Base-by-base conservation (phyloP, 169 alveolate species). In the Eimeria maxima region DNA sequence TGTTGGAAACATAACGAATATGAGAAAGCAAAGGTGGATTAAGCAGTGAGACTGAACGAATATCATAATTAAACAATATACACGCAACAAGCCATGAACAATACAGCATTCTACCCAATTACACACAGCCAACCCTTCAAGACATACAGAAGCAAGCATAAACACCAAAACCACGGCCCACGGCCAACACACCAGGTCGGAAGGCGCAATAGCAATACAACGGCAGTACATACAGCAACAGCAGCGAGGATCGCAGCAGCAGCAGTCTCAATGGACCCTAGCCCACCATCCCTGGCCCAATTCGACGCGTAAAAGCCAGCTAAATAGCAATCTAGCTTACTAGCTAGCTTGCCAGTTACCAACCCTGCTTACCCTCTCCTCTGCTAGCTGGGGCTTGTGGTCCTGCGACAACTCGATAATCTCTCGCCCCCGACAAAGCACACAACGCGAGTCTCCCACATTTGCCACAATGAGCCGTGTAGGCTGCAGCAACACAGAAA, bases 391-490 rank as follows among this genome's bases (percentile, higher is more conserved):
- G 7, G 99, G 99, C 90, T 99, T 99, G 98, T 99, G 99, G 95
- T 99, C 99, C 65, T 98, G 97, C 3, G 99, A 98, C 96, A 99
- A 97, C 74, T 99, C 99, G 42, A 99, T 97, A 0, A 99, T 99
- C 69, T 97, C 96, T 6, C 99, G 99, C 24, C 98, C 98, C 45
- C 99, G 98, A 90, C 99, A 97, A 55, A 98, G 97, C 27, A 99
- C 99, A 18, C 99, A 99, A 91, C 99, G 97, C 53, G 99, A 98
- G 96, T 99, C 99, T 10, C 99, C 99, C 50, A 99, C 99, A 96
- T 99, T 99, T 33, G 99, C 99, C 63, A 99, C 99, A 67, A 98
- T 95, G 42, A 98, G 63, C 63, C 63, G 63, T 45, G 96, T 67
- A 42, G 90, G 84, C 96, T 95, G 93, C 67, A 45, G 22, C 60